These are phyloP conservation scores for Verticillium isaacii DNA, from an alignment of 2,329 filamentous ascomycete genomes.

Conservation along the genomic window DNA sequence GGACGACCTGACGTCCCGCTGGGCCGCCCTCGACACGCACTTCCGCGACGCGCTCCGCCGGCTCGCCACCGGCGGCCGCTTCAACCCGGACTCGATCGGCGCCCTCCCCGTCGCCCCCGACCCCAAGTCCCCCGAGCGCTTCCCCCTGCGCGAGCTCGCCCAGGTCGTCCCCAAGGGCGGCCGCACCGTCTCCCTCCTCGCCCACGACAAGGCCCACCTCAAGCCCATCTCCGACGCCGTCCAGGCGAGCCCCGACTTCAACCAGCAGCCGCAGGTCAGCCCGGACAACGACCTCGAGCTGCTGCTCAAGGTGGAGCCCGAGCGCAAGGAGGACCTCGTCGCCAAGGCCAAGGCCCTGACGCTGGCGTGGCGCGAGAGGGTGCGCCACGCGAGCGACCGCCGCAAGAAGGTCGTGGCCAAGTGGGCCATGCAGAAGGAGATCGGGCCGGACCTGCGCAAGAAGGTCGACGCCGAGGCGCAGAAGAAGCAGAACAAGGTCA, in stretches of 20 bases:
- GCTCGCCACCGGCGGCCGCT: constrained; percentile 42
- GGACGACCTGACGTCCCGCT: constrained; percentile 40
- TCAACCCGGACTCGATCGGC: constrained; percentile 46
- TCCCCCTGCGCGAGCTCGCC: constrained; percentile 50
- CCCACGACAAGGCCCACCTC: constrained; percentile 38
- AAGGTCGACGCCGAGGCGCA: constrained; percentile 43
- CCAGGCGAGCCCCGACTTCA: constrained; percentile 47
- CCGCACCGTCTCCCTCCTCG: constrained; percentile 34
- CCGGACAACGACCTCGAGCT: constrained; percentile 57
- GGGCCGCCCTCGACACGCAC: constrained; percentile 33
- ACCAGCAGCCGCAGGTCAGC: constrained; percentile 56
- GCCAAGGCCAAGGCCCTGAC: constrained; percentile 38
- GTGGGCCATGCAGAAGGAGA: constrained; percentile 38
- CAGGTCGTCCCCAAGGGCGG: constrained; percentile 45
- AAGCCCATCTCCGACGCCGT: constrained; percentile 53
- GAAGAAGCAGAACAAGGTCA: constrained; percentile 47
- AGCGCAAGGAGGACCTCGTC: constrained; percentile 41
- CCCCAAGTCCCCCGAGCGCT: constrained; percentile 21
- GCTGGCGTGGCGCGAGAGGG: constrained; percentile 45
- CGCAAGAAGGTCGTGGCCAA: constrained; percentile 43
- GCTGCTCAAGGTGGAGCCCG: constrained; percentile 47
- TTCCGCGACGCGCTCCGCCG: constrained; percentile 35
- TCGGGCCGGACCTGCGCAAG: constrained; percentile 44
- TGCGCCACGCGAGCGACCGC: constrained; percentile 41
- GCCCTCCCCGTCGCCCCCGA: constrained; percentile 34